Evolutionary conservation across 1,284 basidiomycete species (phyloP).

Genomic region (Boletus mariae): DNA sequence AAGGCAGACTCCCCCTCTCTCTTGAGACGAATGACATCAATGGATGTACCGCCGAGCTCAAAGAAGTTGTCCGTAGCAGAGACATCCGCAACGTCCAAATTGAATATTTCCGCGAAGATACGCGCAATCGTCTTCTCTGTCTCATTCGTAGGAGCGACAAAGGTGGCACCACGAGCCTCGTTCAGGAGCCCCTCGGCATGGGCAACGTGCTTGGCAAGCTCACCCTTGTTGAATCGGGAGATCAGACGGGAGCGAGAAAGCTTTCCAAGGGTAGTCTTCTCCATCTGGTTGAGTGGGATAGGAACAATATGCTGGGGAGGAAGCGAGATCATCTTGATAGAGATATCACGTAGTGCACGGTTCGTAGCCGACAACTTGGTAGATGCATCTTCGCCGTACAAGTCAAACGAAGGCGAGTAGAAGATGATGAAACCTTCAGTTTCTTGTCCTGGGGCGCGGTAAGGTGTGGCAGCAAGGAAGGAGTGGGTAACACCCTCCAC

Average conservation of each 20-base stretch:
- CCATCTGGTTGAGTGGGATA: slow-evolving; percentile 23
- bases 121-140: slow-evolving; percentile 18
- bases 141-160: slow-evolving; percentile 17
- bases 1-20: slow-evolving; percentile 32
- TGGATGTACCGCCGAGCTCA: slow-evolving; percentile 28
- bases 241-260: slow-evolving; percentile 23
- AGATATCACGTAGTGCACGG: slow-evolving; percentile 18
- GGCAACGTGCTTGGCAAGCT: slow-evolving; percentile 17
- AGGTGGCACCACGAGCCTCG: slow-evolving; percentile 18
- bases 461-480: slow-evolving; percentile 32
- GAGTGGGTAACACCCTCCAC: slow-evolving; percentile 35
- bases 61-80: slow-evolving; percentile 28
- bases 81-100: slow-evolving; percentile 15
- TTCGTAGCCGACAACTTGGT: slow-evolving; percentile 16
- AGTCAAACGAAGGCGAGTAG: slow-evolving; percentile 24
- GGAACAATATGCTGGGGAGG: slow-evolving; percentile 22
- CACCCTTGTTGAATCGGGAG: slow-evolving; percentile 21
- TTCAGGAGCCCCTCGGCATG: slow-evolving; percentile 21
- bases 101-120: slow-evolving; percentile 26
- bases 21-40: slow-evolving; percentile 31
- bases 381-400: slow-evolving; percentile 17
- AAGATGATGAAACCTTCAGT: slow-evolving; percentile 25
- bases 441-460: slow-evolving; percentile 24
- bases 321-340: slow-evolving; percentile 27
- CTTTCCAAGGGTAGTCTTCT: slow-evolving; percentile 28